Percentiles rank a stretch among this genome's conserved stretches.
Evolutionary conservation across 768 basidiomycete genomes (phyloP).

Genomic region (Filobasidium floriforme): DNA sequence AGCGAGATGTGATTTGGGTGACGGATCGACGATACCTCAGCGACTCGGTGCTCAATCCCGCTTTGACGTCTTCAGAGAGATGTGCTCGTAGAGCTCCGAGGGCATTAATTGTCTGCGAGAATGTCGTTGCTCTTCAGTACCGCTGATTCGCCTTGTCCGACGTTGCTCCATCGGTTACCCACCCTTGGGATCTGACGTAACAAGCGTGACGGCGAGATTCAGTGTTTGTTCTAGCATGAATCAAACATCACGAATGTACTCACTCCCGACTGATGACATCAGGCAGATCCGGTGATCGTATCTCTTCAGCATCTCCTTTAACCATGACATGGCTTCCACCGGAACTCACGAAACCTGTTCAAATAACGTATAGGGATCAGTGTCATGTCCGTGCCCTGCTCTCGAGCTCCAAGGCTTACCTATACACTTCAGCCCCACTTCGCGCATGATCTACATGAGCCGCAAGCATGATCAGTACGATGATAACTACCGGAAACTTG

Average conservation of each 20-base stretch:
- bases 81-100: constrained; percentile 68
- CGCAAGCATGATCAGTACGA: constrained; percentile 11
- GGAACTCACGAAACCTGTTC: neutral
- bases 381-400: neutral
- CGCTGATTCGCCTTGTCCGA: neutral
- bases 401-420: constrained; percentile 43
- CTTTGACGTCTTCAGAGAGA: constrained; percentile 73
- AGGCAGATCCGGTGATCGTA: neutral
- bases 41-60: constrained; percentile 58
- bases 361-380: neutral
- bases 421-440: constrained; percentile 78
- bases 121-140: neutral
- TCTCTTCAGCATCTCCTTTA: neutral
- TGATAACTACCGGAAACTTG: neutral
- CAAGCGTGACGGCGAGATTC: neutral
- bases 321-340: neutral
- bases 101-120: constrained; percentile 65
- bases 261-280: constrained; percentile 6
- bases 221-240: neutral
- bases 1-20: neutral
- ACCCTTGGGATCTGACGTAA: constrained; percentile 21
- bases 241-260: neutral
- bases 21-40: constrained; percentile 53
- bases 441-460: constrained; percentile 66
- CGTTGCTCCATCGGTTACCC: neutral